These are phyloP conservation scores for Blepharisma japonicum DNA, from an alignment of 73 alveolate species.

Conservation along the genomic window DNA sequence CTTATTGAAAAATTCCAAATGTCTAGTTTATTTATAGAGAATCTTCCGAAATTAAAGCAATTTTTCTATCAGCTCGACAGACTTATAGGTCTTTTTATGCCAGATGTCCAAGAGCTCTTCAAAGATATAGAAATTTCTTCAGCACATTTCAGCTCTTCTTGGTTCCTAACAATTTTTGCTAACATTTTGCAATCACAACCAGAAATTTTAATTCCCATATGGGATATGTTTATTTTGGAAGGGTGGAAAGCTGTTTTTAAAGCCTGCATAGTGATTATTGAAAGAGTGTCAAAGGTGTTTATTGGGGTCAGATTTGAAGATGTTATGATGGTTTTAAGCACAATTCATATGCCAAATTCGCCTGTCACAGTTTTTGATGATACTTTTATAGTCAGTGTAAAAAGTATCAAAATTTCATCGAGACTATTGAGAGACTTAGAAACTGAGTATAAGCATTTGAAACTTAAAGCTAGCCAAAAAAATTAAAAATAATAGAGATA, in stretches of 20 bases:
- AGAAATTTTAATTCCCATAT: not conserved
- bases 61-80: constrained; percentile 84
- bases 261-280: not conserved
- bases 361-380: not conserved
- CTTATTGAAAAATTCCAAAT: not conserved
- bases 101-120: constrained; percentile 73
- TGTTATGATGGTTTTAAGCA: not conserved
- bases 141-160: constrained; percentile 71
- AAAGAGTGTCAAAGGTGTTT: not conserved
- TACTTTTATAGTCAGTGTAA: not conserved
- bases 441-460: constrained; percentile 15
- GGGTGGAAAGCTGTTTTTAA: constrained; percentile 31
- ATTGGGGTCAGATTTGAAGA: not conserved
- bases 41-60: constrained; percentile 68
- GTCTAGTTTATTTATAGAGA: constrained; percentile 50
- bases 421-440: not conserved
- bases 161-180: constrained; percentile 86
- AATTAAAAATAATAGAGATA: too few species aligned
- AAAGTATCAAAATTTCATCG: not conserved
- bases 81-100: constrained; percentile 63
- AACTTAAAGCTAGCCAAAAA: not conserved
- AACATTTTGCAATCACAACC: constrained; percentile 45
- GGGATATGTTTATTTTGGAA: constrained; percentile 3
- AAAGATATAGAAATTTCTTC: constrained; percentile 51
- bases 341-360: not conserved